phyloP scores from a whole-genome alignment of 2,329 filamentous ascomycete genomes.

The Lasiodiplodia citricola region DNA sequence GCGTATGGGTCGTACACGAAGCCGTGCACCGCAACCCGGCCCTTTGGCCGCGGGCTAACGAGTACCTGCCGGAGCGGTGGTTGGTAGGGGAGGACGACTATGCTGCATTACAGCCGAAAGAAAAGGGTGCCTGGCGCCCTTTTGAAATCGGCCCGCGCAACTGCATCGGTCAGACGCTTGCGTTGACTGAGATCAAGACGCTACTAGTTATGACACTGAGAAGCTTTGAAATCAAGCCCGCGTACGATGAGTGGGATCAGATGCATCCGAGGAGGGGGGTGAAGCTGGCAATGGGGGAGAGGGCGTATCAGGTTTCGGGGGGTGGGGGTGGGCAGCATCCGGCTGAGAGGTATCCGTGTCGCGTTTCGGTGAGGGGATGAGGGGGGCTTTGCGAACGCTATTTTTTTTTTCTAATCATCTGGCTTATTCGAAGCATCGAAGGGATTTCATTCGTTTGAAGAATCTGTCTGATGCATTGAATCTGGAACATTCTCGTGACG shows the following conservation, averaged over 20 bases:
- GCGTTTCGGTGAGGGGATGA: too few species aligned
- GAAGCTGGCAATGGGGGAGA: conserved; percentile 28
- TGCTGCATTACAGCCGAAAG: conserved; percentile 5
- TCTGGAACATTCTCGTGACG: too few species aligned
- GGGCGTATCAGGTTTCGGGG: conserved; percentile 34
- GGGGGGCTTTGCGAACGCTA: too few species aligned
- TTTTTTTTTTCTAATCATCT: too few species aligned
- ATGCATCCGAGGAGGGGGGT: background rate
- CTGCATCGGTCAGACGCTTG: conserved; percentile 48
- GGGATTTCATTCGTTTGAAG: too few species aligned
- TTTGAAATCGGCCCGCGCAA: conserved; percentile 47
- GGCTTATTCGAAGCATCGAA: too few species aligned
- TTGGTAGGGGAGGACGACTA: background rate
- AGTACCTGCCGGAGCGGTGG: conserved; percentile 17
- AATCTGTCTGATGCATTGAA: too few species aligned
- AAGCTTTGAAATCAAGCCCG: conserved; percentile 33
- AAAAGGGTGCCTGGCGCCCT: conserved; percentile 36
- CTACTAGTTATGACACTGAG: conserved; percentile 32
- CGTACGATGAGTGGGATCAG: conserved; percentile 25
- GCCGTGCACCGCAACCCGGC: background rate
- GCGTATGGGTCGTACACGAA: background rate
- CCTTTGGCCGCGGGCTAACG: conserved; percentile 1
- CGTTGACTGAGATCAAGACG: conserved; percentile 42
- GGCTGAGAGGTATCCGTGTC: too few species aligned
- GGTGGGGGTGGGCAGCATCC: too few species aligned